Conservation (phyloP, 2,329 filamentous ascomycete genomes). For the Ploettnerulaceae sp. region DNA sequence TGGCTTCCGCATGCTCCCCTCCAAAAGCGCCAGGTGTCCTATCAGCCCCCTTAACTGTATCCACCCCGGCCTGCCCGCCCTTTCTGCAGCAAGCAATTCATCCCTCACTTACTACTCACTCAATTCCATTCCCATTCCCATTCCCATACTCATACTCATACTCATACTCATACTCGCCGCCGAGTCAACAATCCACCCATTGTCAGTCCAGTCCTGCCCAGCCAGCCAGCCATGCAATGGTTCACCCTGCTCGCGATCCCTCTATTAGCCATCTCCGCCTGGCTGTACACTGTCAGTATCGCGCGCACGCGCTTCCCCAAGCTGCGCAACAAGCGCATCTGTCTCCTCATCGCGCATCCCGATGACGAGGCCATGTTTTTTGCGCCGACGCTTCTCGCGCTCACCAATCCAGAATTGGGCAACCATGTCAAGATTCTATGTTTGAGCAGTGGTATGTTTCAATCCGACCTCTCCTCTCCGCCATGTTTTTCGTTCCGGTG, state of each 20-base stretch:
- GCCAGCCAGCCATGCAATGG: constrained; percentile 28
- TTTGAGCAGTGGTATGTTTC: constrained; percentile 70
- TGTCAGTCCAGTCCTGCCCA: not conserved
- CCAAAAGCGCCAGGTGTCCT: no score
- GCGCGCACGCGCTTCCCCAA: constrained; percentile 52
- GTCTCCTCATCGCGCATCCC: constrained; percentile 90
- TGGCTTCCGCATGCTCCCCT: no score
- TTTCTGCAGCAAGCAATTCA: not conserved
- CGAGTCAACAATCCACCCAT: not conserved
- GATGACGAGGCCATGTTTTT: constrained; percentile 99
- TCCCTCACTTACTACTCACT: not conserved
- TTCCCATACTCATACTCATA: not conserved
- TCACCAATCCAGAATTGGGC: constrained; percentile 71
- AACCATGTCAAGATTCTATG: constrained; percentile 96
- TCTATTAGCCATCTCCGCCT: constrained; percentile 37
- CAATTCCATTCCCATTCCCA: no score
- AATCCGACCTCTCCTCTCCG: not conserved
- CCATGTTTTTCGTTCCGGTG: not conserved
- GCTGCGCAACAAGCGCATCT: constrained; percentile 78
- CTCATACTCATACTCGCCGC: not conserved
- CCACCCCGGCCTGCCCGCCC: no score
- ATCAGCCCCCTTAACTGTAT: no score
- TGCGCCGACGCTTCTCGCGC: constrained; percentile 77
- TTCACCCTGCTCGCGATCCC: constrained; percentile 32
- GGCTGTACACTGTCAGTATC: constrained; percentile 35